Evolutionary conservation across 2,329 filamentous ascomycete species (phyloP).

Genomic region (Penicillium sp.): DNA sequence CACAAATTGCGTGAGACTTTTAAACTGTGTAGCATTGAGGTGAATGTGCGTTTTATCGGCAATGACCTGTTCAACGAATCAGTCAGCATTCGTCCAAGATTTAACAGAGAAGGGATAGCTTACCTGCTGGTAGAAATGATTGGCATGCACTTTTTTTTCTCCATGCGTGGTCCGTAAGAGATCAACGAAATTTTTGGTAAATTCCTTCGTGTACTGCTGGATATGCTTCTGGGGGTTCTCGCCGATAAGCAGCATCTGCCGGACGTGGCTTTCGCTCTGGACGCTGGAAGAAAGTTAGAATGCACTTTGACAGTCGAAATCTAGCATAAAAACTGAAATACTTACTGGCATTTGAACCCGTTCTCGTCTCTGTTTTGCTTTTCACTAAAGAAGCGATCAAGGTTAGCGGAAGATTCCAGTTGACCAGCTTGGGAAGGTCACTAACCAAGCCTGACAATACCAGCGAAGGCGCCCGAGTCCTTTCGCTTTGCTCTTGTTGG

Average conservation of each 20-base stretch:
- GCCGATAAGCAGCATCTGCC: slow-evolving; percentile 82
- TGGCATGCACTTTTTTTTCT: slow-evolving; percentile 82
- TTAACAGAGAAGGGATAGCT: not conserved
- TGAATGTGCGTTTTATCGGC: slow-evolving; percentile 58
- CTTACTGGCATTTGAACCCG: slow-evolving; percentile 74
- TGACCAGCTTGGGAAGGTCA: not conserved
- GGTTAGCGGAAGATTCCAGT: not conserved
- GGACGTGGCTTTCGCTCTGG: slow-evolving; percentile 76
- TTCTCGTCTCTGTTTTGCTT: slow-evolving; percentile 77
- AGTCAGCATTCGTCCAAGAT: no score
- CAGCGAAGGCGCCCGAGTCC: slow-evolving; percentile 72
- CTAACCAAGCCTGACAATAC: slow-evolving; percentile 62
- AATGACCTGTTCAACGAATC: not conserved
- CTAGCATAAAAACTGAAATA: no score
- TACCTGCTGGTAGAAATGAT: slow-evolving; percentile 75
- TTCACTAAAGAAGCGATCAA: slow-evolving; percentile 50
- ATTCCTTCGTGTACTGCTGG: slow-evolving; percentile 73
- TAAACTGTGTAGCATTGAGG: slow-evolving; percentile 91
- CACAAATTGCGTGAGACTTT: slow-evolving; percentile 79
- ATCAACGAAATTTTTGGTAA: slow-evolving; percentile 70
- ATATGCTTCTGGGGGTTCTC: slow-evolving; percentile 82
- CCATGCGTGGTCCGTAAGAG: slow-evolving; percentile 78
- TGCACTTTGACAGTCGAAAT: slow-evolving; percentile 76
- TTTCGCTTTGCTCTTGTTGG: slow-evolving; percentile 78
- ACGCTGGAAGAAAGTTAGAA: slow-evolving; percentile 23